phyloP scores from a whole-genome alignment of 352 stramenopile species.

The Phytophthora aleatoria region DNA sequence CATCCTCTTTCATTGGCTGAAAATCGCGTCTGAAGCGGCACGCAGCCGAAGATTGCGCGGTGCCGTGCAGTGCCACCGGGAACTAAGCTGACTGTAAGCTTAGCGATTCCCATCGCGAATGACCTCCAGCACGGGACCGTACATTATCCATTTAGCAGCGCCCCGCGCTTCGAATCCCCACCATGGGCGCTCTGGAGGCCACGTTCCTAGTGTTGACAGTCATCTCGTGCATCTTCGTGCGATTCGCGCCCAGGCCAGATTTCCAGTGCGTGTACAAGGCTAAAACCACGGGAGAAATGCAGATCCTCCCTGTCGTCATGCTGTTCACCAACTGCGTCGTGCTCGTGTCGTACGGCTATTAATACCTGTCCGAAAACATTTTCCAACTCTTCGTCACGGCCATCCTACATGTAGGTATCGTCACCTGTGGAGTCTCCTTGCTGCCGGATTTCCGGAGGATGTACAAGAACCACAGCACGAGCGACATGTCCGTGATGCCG shows the following conservation, averaged over 20 bases:
- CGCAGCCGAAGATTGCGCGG: neutral
- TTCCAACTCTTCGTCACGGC: conserved; percentile 61
- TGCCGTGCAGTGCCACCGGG: conserved; percentile 6
- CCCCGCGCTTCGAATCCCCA: neutral
- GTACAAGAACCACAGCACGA: conserved; percentile 24
- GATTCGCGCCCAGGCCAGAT: conserved; percentile 52
- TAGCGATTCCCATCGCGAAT: too few species aligned
- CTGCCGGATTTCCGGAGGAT: neutral
- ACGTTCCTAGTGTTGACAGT: conserved; percentile 64
- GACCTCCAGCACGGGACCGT: too few species aligned
- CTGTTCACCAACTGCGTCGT: conserved; percentile 12
- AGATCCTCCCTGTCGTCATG: conserved; percentile 64
- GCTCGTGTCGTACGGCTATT: too few species aligned
- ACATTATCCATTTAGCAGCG: too few species aligned
- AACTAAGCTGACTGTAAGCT: too few species aligned
- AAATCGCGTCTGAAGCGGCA: conserved; percentile 6
- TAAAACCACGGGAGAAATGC: conserved; percentile 45
- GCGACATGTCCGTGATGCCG: conserved; percentile 40
- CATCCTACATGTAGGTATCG: too few species aligned
- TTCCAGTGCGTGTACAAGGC: conserved; percentile 65
- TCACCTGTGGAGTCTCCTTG: neutral
- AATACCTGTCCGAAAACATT: conserved; percentile 16
- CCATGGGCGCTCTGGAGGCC: conserved; percentile 25
- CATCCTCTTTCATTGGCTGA: conserved; percentile 5
- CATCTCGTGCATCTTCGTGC: conserved; percentile 73